Evolutionary conservation across 2,329 filamentous ascomycete genomes (phyloP), one percentile per base, ranked within the genome.

Genomic region (Penicillium nordicum): DNA sequence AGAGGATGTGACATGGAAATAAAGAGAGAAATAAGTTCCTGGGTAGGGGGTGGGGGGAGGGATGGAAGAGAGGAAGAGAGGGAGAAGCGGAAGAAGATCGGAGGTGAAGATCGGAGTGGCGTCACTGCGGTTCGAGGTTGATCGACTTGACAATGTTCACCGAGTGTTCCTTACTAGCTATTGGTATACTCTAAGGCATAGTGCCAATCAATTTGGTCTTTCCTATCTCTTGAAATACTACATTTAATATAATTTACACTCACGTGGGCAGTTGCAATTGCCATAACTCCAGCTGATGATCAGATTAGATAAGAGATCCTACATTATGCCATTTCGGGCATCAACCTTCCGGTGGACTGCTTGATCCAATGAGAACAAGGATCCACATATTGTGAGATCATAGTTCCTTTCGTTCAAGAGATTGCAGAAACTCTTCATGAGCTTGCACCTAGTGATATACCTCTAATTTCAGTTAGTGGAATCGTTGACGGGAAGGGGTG

Each of bases 381-480:
- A 8, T 61, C 57, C 43, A 50, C 50, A 29, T n/a, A 45, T 8
- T 50, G 55, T 2, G 54, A 49, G 12, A 58, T 55, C 37, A 46
- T 63, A 3, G 21, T 64, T 12, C 50, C 53, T 29, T 57, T 60
- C 0, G 3, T 61, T 6, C 48, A 48, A 0, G 60, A 61, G 21
- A 32, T 57, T 21, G 49, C 43, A 0, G 40, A 58, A 42, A 21
- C 40, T 5, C 42, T 60, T n/a, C 25, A 23, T 4, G 5, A 64
- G 57, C 7, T 48, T 30, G 65, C 63, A 4, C 37, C 54, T 2
- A 6, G 18, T 45, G 29, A 60, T 21, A 77, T 80, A 2, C 69
- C 75, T 1, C 59, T 82, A 0, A 57, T 83, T 11, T 80, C 79
- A 0, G 79, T 79, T 0, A 80, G 80, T 8, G 80, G 79, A 1